These are phyloP conservation scores for Hypoxylon sp. DNA, from an alignment of 2,329 filamentous ascomycete genomes.

Conservation along the genomic window DNA sequence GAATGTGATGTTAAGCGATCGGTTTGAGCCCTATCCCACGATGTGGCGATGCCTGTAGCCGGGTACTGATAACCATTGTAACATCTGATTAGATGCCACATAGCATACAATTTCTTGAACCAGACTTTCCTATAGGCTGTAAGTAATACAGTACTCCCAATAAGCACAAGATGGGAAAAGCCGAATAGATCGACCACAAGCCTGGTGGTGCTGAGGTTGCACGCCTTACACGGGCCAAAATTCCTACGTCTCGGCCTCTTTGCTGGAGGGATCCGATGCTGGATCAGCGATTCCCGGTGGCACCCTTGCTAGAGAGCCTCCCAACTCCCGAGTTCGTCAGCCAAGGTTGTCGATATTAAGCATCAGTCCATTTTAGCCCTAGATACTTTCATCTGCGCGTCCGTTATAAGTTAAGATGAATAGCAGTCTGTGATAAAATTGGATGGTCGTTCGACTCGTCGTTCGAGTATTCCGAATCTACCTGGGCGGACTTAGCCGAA, in stretches of 20 bases:
- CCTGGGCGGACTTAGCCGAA: slow-evolving; percentile 24
- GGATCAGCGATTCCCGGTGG: slow-evolving; percentile 32
- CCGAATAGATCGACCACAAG: slow-evolving; percentile 26
- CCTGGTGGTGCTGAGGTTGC: slow-evolving; percentile 6
- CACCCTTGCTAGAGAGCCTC: slow-evolving; percentile 20
- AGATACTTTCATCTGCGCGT: slow-evolving; percentile 30
- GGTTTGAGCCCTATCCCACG: background rate
- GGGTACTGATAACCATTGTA: slow-evolving; percentile 28
- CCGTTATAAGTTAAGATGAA: slow-evolving; percentile 38
- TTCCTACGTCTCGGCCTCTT: slow-evolving; percentile 29
- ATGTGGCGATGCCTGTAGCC: slow-evolving; percentile 13
- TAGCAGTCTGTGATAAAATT: slow-evolving; percentile 27
- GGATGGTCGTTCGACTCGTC: slow-evolving; percentile 36
- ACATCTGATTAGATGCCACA: slow-evolving; percentile 40
- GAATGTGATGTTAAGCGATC: too few species aligned
- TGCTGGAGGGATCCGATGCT: slow-evolving; percentile 12
- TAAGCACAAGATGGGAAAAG: slow-evolving; percentile 23
- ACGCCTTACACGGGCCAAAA: slow-evolving; percentile 26
- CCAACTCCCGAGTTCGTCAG: slow-evolving; percentile 36
- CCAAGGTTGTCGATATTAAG: slow-evolving; percentile 42
- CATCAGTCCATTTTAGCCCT: slow-evolving; percentile 42
- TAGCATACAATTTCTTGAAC: slow-evolving; percentile 28
- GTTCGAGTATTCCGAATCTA: slow-evolving; percentile 34
- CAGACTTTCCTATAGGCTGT: slow-evolving; percentile 39
- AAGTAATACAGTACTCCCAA: slow-evolving; percentile 31